phyloP scores from a whole-genome alignment of 2,329 filamentous ascomycete genomes.

The Ophiostoma quercus region DNA sequence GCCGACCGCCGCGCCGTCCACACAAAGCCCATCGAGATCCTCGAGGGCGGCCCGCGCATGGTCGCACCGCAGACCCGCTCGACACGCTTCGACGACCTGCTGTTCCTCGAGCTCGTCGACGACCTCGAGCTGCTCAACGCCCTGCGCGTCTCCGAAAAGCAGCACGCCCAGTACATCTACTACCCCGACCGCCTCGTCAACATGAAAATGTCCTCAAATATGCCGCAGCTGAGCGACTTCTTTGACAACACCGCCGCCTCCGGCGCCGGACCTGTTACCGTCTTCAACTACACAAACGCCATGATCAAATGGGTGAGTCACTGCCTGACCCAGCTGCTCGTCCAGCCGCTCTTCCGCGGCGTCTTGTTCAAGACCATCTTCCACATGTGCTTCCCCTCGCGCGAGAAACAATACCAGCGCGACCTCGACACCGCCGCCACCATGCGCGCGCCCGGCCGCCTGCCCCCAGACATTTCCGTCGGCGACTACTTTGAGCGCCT shows the following conservation, averaged over 20 bases:
- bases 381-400: conserved; percentile 14
- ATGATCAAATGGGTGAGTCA: conserved; percentile 10
- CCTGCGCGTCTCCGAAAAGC: conserved; percentile 48
- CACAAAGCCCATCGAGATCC: conserved; percentile 39
- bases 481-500: conserved; percentile 58
- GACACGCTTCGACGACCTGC: conserved; percentile 53
- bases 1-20: conserved; percentile 11
- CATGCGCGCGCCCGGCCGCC: conserved; percentile 30
- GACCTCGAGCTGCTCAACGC: conserved; percentile 37
- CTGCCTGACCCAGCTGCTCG: not conserved
- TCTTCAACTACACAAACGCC: conserved; percentile 5
- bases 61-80: conserved; percentile 50
- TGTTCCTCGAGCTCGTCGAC: conserved; percentile 64
- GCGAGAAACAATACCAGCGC: conserved; percentile 3
- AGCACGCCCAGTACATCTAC: conserved; percentile 68
- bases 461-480: conserved; percentile 62
- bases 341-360: conserved; percentile 52
- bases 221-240: conserved; percentile 14
- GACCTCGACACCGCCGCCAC: conserved; percentile 27
- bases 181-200: conserved; percentile 76
- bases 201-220: conserved; percentile 34
- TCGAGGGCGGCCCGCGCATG: conserved; percentile 81
- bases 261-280: conserved; percentile 30
- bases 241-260: conserved; percentile 14
- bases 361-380: conserved; percentile 15